Conservation (phyloP, 1,284 basidiomycete genomes). For the Cronartium quercuum region DNA sequence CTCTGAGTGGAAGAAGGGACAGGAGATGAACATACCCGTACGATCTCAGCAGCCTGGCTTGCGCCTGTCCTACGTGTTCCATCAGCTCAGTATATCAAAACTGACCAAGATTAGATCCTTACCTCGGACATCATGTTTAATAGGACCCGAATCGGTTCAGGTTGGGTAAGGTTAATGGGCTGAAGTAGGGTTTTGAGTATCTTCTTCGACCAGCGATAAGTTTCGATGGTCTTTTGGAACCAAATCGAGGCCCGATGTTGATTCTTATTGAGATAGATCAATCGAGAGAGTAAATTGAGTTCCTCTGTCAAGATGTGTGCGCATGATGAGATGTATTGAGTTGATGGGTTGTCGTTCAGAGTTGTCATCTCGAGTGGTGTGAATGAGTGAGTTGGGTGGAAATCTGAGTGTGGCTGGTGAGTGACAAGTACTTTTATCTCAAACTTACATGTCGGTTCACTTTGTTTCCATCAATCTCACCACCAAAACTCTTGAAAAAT, state of each 20-base stretch:
- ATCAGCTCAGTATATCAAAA: background rate
- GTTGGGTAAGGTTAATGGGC: background rate
- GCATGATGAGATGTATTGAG: background rate
- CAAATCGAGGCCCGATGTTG: conserved; percentile 13
- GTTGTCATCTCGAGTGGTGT: too few species aligned
- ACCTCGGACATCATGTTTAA: background rate
- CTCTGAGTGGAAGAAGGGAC: background rate
- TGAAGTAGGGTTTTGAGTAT: background rate
- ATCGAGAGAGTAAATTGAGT: background rate
- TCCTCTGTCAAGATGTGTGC: background rate
- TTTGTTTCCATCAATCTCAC: too few species aligned
- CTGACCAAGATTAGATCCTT: background rate
- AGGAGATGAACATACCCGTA: conserved; percentile 4
- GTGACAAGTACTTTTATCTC: too few species aligned
- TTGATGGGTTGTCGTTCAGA: background rate
- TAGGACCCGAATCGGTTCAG: background rate
- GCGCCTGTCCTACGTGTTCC: background rate
- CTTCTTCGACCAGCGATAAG: conserved; percentile 15
- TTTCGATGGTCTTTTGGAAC: background rate
- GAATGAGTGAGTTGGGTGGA: too few species aligned
- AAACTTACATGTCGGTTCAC: too few species aligned
- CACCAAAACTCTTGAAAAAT: too few species aligned
- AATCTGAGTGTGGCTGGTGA: too few species aligned
- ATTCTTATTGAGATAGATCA: conserved; percentile 11
- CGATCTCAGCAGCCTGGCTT: background rate